Evolutionary conservation across 495 filamentous ascomycete genomes (phyloP).

Genomic region (Podospora sp.): DNA sequence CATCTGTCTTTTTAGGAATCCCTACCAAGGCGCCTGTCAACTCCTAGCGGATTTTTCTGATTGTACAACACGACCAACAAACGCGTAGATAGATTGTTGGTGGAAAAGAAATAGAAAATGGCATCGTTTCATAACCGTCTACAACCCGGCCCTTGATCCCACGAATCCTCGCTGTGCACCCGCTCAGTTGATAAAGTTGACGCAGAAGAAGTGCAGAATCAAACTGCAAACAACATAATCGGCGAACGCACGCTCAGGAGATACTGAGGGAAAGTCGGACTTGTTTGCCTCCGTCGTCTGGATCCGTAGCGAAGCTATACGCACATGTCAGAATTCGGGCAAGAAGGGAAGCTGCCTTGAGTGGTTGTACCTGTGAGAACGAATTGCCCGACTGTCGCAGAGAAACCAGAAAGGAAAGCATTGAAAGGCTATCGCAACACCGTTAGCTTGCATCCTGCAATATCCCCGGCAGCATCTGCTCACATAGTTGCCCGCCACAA

Average conservation of each 20-base stretch:
- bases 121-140: constrained; percentile 6
- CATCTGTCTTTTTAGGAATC: background rate
- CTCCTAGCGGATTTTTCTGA: background rate
- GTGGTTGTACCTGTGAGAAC: constrained; percentile 75
- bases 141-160: background rate
- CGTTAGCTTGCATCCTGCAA: background rate
- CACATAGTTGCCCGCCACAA: constrained; percentile 94
- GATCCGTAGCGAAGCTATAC: constrained; percentile 75
- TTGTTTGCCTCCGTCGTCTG: constrained; percentile 83
- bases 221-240: constrained; percentile 94
- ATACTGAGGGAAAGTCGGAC: constrained; percentile 66
- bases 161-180: background rate
- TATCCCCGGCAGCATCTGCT: background rate
- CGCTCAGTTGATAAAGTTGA: constrained; percentile 97
- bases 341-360: background rate
- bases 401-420: constrained; percentile 94
- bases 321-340: constrained; percentile 7
- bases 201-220: constrained; percentile 97
- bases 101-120: background rate
- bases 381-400: constrained; percentile 94
- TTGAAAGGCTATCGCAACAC: constrained; percentile 79
- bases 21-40: background rate
- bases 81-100: constrained; percentile 1
- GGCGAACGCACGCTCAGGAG: constrained; percentile 84
- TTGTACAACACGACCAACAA: constrained; percentile 14